Conservation (phyloP, 2,329 filamentous ascomycete genomes). For the Gremmenia infestans region DNA sequence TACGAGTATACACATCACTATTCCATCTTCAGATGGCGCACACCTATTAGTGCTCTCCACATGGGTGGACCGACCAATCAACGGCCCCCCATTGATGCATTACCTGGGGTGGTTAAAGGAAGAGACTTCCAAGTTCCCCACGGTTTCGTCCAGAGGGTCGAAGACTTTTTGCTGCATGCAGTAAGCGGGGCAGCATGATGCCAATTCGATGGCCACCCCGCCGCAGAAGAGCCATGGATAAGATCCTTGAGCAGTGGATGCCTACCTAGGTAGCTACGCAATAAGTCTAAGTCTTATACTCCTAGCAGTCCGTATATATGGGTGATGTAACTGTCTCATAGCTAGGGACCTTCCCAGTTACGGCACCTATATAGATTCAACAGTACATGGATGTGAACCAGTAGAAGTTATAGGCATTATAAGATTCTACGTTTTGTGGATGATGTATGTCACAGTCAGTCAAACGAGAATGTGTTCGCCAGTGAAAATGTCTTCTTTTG, state of each 20-base stretch:
- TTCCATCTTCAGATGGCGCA: conserved; percentile 1
- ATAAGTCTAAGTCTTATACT: neutral
- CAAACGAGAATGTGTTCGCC: neutral
- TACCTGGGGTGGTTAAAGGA: neutral
- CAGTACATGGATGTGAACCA: too few species aligned
- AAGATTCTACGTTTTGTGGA: too few species aligned
- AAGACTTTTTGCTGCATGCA: conserved; percentile 6
- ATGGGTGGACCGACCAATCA: neutral
- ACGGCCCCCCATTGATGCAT: neutral
- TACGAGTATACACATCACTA: neutral
- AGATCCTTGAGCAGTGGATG: neutral
- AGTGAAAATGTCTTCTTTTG: neutral
- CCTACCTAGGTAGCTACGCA: neutral
- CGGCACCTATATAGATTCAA: too few species aligned
- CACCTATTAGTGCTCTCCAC: neutral
- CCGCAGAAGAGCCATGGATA: neutral
- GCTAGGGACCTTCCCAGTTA: too few species aligned
- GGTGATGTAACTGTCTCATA: too few species aligned
- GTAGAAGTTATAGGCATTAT: too few species aligned
- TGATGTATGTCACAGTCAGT: too few species aligned
- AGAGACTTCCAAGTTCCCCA: neutral
- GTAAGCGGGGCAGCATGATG: neutral
- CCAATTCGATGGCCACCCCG: neutral
- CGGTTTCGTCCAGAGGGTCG: neutral
- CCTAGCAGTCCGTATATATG: too few species aligned